These are phyloP conservation scores for Didymella pomorum DNA, from an alignment of 2,329 filamentous ascomycete genomes.

Conservation along the genomic window DNA sequence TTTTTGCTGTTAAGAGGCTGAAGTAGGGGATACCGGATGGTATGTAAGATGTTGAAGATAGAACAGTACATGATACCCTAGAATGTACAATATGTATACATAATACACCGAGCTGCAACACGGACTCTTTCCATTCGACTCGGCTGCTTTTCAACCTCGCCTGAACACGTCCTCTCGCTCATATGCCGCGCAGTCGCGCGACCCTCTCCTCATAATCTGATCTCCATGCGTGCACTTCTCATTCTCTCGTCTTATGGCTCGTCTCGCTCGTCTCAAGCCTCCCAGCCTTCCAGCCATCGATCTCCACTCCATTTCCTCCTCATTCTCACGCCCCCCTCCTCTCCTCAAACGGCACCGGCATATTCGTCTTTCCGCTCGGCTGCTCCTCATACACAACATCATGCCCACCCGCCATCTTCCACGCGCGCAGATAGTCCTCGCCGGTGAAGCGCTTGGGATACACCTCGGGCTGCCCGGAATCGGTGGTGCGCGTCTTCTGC, in stretches of 20 bases:
- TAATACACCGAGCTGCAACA: not conserved
- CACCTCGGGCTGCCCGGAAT: constrained; percentile 22
- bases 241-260: not conserved
- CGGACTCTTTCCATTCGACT: not conserved
- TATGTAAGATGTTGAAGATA: constrained; percentile 2
- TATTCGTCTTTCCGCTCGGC: constrained; percentile 23
- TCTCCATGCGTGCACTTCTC: not conserved
- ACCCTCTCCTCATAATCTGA: not conserved
- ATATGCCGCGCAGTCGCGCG: not conserved
- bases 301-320: not conserved
- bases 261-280: not conserved
- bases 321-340: constrained; percentile 6
- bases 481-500: constrained; percentile 44
- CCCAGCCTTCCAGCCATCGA: too few species aligned
- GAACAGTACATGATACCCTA: constrained; percentile 36
- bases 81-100: constrained; percentile 31
- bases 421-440: constrained; percentile 44
- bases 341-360: constrained; percentile 41
- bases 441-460: constrained; percentile 42
- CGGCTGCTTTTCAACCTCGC: not conserved
- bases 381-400: constrained; percentile 33
- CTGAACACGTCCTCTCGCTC: not conserved
- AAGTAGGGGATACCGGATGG: not conserved
- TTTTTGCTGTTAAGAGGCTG: constrained; percentile 77
- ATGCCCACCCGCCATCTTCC: constrained; percentile 45